A percentile compares a stretch with the other conserved stretches of the same genome.
Evolutionary conservation across 2,329 filamentous ascomycete species (phyloP).

Genomic region (Orbilia quercus): DNA sequence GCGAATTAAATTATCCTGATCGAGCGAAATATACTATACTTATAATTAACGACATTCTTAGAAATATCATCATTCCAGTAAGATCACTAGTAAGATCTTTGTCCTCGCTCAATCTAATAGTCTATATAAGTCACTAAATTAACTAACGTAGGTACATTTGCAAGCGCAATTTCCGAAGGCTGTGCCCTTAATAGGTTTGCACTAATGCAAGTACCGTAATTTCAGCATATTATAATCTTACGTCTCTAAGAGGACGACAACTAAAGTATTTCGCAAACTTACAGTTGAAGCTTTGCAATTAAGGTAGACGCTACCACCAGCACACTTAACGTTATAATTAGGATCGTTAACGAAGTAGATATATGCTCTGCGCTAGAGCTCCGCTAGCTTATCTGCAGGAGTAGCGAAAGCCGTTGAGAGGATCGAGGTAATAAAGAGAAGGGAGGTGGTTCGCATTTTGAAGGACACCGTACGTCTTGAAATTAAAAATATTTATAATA

Average conservation of each 20-base stretch:
- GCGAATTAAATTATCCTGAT: no score
- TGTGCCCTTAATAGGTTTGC: not conserved
- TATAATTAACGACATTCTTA: no score
- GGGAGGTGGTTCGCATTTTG: slow-evolving; percentile 5
- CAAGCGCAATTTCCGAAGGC: slow-evolving; percentile 6
- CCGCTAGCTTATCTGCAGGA: not conserved
- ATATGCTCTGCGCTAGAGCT: not conserved
- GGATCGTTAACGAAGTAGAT: slow-evolving; percentile 17
- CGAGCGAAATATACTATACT: no score
- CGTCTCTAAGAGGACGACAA: not conserved
- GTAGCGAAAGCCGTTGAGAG: not conserved
- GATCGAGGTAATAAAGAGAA: slow-evolving; percentile 1
- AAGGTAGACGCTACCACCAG: slow-evolving; percentile 7
- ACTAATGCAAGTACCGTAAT: slow-evolving; percentile 4
- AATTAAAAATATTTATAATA: no score
- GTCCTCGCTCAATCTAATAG: no score
- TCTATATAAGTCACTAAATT: not conserved
- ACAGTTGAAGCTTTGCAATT: slow-evolving; percentile 16
- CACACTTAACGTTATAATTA: slow-evolving; percentile 10
- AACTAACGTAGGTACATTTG: not conserved
- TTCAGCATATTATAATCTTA: not conserved
- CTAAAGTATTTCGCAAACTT: not conserved
- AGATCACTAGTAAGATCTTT: no score
- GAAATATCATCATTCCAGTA: no score
- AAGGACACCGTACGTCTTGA: no score